These are phyloP conservation scores for Micractinium conductrix DNA, from an alignment of 139 green algal genomes.

Conservation along the genomic window DNA sequence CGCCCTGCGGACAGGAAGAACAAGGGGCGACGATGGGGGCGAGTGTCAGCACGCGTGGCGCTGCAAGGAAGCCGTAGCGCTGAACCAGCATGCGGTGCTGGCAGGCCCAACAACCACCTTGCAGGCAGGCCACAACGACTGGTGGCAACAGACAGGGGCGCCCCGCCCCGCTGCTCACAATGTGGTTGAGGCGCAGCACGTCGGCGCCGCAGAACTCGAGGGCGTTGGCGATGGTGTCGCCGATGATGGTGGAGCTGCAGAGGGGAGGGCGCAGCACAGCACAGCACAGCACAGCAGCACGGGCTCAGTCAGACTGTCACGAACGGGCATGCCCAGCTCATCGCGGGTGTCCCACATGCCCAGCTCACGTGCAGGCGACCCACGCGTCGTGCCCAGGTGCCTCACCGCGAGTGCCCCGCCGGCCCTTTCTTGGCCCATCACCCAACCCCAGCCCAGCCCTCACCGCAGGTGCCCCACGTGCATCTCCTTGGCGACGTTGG, in stretches of 20 bases:
- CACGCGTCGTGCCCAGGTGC: too few relatives aligned
- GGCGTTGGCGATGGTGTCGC: slow-evolving; percentile 73
- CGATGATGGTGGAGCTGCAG: slow-evolving; percentile 89
- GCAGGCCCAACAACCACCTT: neutral
- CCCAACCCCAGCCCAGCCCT: neutral
- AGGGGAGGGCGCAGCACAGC: too few relatives aligned
- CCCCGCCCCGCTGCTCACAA: slow-evolving; percentile 41
- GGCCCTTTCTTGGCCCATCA: neutral
- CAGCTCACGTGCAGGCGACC: too few relatives aligned
- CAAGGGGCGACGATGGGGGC: neutral
- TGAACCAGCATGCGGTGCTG: too few relatives aligned
- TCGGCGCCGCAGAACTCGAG: slow-evolving; percentile 91
- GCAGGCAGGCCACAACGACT: too few relatives aligned
- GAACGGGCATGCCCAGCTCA: too few relatives aligned
- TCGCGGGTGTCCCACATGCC: too few relatives aligned
- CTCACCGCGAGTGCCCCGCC: slow-evolving; percentile 13
- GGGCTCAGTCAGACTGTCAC: too few relatives aligned
- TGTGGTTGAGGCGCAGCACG: slow-evolving; percentile 95
- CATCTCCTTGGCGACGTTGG: slow-evolving; percentile 99
- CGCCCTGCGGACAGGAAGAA: slow-evolving; percentile 65
- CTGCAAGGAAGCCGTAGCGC: too few relatives aligned
- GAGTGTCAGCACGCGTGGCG: too few relatives aligned
- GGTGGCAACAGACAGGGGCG: too few relatives aligned
- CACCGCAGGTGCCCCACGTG: slow-evolving; percentile 97
- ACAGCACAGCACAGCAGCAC: too few relatives aligned